Evolutionary conservation across 805 yeast species (phyloP).

Genomic region (Millerago galiae): DNA sequence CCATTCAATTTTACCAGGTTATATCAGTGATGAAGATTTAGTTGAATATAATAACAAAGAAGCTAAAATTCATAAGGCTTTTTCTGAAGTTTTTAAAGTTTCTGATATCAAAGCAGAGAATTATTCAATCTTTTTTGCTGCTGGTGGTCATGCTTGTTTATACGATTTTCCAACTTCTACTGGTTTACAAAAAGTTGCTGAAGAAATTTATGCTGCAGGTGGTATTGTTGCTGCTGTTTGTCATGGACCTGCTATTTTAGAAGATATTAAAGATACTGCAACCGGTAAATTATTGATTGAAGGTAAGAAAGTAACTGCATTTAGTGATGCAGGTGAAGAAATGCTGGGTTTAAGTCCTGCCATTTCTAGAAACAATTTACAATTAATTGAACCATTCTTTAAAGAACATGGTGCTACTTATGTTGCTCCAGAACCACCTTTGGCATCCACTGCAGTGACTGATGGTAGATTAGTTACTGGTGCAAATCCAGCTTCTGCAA

Average conservation of each 20-base stretch:
- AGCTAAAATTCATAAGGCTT: conserved; percentile 33
- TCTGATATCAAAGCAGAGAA: conserved; percentile 41
- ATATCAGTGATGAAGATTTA: conserved; percentile 39
- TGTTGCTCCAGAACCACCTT: conserved; percentile 43
- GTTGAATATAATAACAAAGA: conserved; percentile 31
- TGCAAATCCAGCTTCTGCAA: conserved; percentile 55
- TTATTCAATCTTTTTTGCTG: conserved; percentile 49
- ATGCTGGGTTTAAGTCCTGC: conserved; percentile 21
- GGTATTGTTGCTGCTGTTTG: conserved; percentile 63
- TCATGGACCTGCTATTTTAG: conserved; percentile 60
- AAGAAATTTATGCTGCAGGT: conserved; percentile 39
- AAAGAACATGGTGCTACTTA: conserved; percentile 37
- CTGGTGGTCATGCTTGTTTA: conserved; percentile 62
- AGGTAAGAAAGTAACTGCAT: conserved; percentile 56
- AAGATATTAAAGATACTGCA: conserved; percentile 34
- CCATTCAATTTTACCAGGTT: conserved; percentile 39
- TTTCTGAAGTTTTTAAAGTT: conserved; percentile 39
- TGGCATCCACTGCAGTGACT: conserved; percentile 41
- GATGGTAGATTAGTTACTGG: conserved; percentile 64
- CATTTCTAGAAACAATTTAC: conserved; percentile 23
- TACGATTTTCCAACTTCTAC: conserved; percentile 52
- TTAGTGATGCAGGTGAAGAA: conserved; percentile 44
- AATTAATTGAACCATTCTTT: conserved; percentile 34
- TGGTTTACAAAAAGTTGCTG: conserved; percentile 39
- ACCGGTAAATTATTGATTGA: conserved; percentile 40